Conservation (phyloP, 176 grass and related monocot genomes). For the Carex parvula region DNA sequence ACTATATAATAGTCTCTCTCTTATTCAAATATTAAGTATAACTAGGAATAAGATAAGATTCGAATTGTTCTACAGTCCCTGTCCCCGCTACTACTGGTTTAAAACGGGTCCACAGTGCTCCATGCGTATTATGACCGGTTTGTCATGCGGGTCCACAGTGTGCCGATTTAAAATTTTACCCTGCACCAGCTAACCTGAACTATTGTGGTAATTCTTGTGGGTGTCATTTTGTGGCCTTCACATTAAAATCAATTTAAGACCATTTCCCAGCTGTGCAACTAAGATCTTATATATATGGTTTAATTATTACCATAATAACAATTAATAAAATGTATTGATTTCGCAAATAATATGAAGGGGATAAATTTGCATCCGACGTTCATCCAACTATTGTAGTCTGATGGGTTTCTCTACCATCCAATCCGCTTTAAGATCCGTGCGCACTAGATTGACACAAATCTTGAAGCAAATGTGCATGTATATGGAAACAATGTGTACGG, state of each 20-base stretch:
- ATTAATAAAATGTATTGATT: neutral
- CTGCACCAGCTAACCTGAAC: neutral
- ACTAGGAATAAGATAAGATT: neutral
- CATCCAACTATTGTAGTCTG: no score
- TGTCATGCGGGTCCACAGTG: neutral
- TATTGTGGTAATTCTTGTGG: neutral
- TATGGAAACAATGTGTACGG: no score
- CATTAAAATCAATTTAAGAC: neutral
- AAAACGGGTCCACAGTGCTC: neutral
- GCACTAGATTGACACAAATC: no score
- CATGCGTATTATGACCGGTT: slow-evolving; percentile 3
- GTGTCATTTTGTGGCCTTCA: neutral
- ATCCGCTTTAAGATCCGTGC: no score
- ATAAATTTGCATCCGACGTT: no score
- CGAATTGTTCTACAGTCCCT: neutral
- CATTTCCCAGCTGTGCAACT: neutral
- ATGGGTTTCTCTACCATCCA: no score
- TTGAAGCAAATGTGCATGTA: no score
- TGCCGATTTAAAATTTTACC: neutral
- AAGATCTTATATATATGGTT: neutral
- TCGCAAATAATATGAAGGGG: neutral
- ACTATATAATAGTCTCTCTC: no score
- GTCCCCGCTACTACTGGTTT: neutral
- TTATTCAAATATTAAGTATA: neutral
- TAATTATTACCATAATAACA: no score